Evolutionary conservation across 2,329 filamentous ascomycete genomes (phyloP).

Genomic region (Fusarium longipes): DNA sequence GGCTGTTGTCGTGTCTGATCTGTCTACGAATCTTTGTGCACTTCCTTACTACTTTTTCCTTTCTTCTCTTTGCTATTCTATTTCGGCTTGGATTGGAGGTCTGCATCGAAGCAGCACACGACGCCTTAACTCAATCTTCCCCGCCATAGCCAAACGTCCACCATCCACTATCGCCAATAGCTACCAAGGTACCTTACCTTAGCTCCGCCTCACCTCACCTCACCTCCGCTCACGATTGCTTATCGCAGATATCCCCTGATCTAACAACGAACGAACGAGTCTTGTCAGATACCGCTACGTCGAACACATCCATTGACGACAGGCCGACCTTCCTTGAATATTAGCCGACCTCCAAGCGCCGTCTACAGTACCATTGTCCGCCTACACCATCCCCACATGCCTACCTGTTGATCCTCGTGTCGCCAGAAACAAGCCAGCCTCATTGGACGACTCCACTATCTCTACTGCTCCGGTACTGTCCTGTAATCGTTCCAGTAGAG

Average conservation of each 20-base stretch:
- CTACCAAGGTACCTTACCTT: constrained; percentile 33
- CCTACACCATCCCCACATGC: constrained; percentile 47
- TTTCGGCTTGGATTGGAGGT: constrained; percentile 35
- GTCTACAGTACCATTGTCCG: constrained; percentile 40
- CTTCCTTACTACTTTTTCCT: constrained; percentile 13
- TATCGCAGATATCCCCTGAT: constrained; percentile 29
- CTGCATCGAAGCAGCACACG: constrained; percentile 36
- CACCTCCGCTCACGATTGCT: constrained; percentile 35
- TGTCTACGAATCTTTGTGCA: constrained; percentile 23
- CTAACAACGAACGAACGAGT: not conserved
- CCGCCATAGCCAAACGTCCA: constrained; percentile 24
- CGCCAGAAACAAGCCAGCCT: constrained; percentile 44
- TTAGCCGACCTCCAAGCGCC: constrained; percentile 39
- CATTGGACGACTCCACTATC: constrained; percentile 47
- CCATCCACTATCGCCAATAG: constrained; percentile 37
- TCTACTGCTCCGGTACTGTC: constrained; percentile 37
- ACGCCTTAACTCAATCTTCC: constrained; percentile 40
- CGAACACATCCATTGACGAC: constrained; percentile 18
- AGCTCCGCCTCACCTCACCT: constrained; percentile 33
- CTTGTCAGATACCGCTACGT: constrained; percentile 17
- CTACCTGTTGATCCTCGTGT: constrained; percentile 46
- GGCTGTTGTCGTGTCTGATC: constrained; percentile 26
- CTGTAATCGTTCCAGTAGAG: constrained; percentile 37
- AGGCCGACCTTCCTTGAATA: constrained; percentile 21
- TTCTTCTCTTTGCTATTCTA: constrained; percentile 3